Evolutionary conservation across 208 protist genomes (phyloP).

Genomic region (Histomonas meleagridis): DNA sequence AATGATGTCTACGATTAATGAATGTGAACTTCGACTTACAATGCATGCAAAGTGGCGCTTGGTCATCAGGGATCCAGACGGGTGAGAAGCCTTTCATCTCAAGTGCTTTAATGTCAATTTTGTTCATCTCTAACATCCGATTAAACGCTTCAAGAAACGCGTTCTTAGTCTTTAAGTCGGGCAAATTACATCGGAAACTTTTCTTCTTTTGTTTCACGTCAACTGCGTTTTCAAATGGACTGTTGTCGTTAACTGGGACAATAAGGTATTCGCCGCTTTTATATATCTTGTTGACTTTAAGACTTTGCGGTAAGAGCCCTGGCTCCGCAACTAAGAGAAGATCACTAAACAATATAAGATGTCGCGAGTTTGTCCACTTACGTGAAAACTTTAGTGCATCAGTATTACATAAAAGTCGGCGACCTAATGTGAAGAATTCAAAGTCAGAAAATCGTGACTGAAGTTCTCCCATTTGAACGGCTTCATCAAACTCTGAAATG

Average conservation of each 20-base stretch:
- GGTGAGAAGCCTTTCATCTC: background rate
- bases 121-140: background rate
- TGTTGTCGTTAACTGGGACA: background rate
- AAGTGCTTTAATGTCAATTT: background rate
- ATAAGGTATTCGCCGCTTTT: slow-evolving; percentile 19
- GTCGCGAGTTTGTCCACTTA: background rate
- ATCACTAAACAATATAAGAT: background rate
- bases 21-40: background rate
- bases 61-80: slow-evolving; percentile 18
- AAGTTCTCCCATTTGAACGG: background rate
- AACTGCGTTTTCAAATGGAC: background rate
- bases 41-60: background rate
- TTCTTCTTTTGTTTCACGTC: slow-evolving; percentile 7
- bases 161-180: background rate
- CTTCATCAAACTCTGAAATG: slow-evolving; percentile 19
- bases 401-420: background rate
- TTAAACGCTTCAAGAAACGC: background rate
- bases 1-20: background rate
- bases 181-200: background rate
- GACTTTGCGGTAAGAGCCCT: background rate
- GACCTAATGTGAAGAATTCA: background rate
- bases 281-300: slow-evolving; percentile 25
- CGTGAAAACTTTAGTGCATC: background rate
- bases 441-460: background rate
- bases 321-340: background rate